Evolutionary conservation across 1,284 basidiomycete genomes (phyloP), one percentile per base, ranked within the genome.

Genomic region (Cutaneotrichosporon sp.): DNA sequence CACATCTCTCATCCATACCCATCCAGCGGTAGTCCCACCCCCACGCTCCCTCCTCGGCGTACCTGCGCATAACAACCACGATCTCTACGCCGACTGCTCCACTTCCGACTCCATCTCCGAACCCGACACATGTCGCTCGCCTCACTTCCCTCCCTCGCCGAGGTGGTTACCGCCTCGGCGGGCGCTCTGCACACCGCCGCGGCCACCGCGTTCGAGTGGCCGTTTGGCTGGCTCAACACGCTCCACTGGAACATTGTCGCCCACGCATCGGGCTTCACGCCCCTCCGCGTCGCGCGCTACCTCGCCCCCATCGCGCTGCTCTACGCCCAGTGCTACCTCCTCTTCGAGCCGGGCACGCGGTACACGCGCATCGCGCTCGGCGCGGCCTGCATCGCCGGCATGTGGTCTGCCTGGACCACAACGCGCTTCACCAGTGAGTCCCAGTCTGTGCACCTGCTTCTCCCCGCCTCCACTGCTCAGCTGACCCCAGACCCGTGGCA

Each of bases 341-440:
- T 75, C 11, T 60, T 72, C 36, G 62, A 56, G 11, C 50, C 65
- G 5, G 57, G 61, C 9, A 75, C 73, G 14, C 49, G 64, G 7
- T 51, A 59, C 13, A 73, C 73, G 2, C 65, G 75, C 20, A 47
- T 69, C 16, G 67, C 70, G 0, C 20, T 72, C 2, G 73, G 63
- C 2, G 54, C 67, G 0, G 7, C 72, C 1, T 69, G 70, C 1
- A 25, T 72, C 1, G 51, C 45, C 11, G 34, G 71, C 50, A 60
- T 73, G 31, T 54, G 61, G 43, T 27, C 53, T 8, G 65, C 67
- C 2, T 66, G 64, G 54, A 33, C 60, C 5, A 45, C 50, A 4
- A 71, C 69, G 58, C 64, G 75, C 5, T 73, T 77, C 52, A 60
- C 51, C 20, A 56, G 73, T 74, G 46, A 65, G 71, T 66, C 4